These are phyloP conservation scores for Hanseniaspora meyeri DNA, from an alignment of 805 yeast species.

Conservation along the genomic window DNA sequence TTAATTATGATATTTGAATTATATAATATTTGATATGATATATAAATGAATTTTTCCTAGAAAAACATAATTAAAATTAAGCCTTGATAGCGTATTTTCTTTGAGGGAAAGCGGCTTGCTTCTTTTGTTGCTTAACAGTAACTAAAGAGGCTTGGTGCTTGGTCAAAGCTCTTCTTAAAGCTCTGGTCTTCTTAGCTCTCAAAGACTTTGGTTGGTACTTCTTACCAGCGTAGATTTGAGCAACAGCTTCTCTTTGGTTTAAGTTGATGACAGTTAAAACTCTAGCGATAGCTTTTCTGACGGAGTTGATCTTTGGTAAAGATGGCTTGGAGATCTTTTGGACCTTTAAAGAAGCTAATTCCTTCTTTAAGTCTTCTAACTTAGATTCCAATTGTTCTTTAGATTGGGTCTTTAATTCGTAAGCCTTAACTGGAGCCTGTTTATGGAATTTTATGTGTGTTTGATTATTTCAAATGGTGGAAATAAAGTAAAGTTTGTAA, in stretches of 20 bases:
- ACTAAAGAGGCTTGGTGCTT: slow-evolving; percentile 66
- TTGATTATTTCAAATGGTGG: not conserved
- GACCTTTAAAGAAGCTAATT: slow-evolving; percentile 89
- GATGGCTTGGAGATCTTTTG: slow-evolving; percentile 88
- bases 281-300: slow-evolving; percentile 97
- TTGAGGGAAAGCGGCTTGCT: slow-evolving; percentile 91
- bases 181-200: slow-evolving; percentile 99
- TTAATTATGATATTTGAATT: slow-evolving; percentile 13
- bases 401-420: slow-evolving; percentile 92
- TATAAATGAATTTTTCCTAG: slow-evolving; percentile 11
- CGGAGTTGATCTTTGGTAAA: slow-evolving; percentile 90
- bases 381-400: slow-evolving; percentile 92
- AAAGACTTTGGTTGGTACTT: slow-evolving; percentile 96
- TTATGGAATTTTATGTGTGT: not conserved
- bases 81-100: slow-evolving; percentile 98
- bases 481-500: not conserved
- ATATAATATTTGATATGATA: slow-evolving; percentile 1
- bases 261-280: slow-evolving; percentile 94
- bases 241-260: slow-evolving; percentile 89
- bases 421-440: slow-evolving; percentile 84
- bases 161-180: slow-evolving; percentile 94
- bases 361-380: slow-evolving; percentile 92
- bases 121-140: slow-evolving; percentile 87
- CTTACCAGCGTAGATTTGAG: slow-evolving; percentile 89
- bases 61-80: slow-evolving; percentile 33